phyloP scores from a whole-genome alignment of 129 eudicot genomes.

The Helichrysum umbraculigerum region DNA sequence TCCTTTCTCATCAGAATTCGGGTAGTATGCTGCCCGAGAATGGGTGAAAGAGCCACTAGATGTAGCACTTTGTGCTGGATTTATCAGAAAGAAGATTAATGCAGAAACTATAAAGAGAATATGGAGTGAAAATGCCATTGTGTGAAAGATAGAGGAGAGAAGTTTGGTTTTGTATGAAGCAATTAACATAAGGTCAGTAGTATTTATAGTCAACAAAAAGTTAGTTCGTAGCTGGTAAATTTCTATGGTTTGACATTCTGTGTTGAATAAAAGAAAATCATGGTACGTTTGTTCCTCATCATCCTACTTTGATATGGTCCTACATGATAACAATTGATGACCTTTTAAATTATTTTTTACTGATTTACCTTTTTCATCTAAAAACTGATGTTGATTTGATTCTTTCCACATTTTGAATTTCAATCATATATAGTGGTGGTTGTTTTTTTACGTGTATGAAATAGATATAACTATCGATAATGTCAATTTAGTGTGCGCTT shows the following conservation, averaged over 20 bases:
- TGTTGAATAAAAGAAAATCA: conserved; percentile 20
- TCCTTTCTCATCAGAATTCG: conserved; percentile 71
- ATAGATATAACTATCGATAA: background rate
- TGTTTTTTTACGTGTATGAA: conserved; percentile 13
- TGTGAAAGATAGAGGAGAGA: conserved; percentile 26
- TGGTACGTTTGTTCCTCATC: conserved; percentile 17
- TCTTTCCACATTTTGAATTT: conserved; percentile 18
- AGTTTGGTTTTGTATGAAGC: conserved; percentile 46
- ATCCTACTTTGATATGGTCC: conserved; percentile 24
- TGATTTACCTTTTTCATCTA: conserved; percentile 9
- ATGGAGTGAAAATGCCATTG: conserved; percentile 43
- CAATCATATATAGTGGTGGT: conserved; percentile 20
- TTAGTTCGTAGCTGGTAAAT: conserved; percentile 23
- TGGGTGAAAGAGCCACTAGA: conserved; percentile 59
- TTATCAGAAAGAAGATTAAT: conserved; percentile 36
- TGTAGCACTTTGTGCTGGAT: conserved; percentile 38
- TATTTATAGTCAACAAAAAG: conserved; percentile 43
- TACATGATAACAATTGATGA: conserved; percentile 25
- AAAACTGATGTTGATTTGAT: conserved; percentile 19
- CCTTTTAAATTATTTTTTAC: background rate
- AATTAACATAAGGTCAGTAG: conserved; percentile 19
- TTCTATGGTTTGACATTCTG: conserved; percentile 40
- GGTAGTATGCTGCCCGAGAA: conserved; percentile 73
- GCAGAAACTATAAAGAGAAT: conserved; percentile 35
- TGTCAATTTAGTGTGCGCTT: conserved; percentile 21